Evolutionary conservation across 2,329 filamentous ascomycete genomes (phyloP).

Genomic region (Helotiales sp.): DNA sequence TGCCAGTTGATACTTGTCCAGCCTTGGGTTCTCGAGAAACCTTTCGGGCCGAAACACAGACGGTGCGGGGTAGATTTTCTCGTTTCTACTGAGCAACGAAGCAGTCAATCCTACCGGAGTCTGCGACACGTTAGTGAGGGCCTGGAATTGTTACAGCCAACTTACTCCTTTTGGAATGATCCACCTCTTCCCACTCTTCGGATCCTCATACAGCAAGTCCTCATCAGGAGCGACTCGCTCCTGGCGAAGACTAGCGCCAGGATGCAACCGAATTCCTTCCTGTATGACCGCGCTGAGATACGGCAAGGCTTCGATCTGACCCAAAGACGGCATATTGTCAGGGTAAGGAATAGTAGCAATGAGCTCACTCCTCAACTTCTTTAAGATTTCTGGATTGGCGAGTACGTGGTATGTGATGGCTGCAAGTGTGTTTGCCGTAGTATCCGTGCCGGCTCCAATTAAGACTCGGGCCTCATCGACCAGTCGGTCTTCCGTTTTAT

Average conservation of each 20-base stretch:
- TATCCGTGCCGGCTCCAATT: slow-evolving; percentile 21
- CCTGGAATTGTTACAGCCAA: not conserved
- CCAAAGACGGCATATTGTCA: not conserved
- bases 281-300: slow-evolving; percentile 47
- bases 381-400: slow-evolving; percentile 14
- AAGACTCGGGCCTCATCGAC: slow-evolving; percentile 19
- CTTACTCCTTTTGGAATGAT: not conserved
- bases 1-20: slow-evolving; percentile 1
- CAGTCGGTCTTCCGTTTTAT: slow-evolving; percentile 6
- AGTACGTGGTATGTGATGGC: slow-evolving; percentile 23
- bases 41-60: slow-evolving; percentile 6
- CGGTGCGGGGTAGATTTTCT: not conserved
- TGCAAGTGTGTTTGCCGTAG: slow-evolving; percentile 17
- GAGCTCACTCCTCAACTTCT: slow-evolving; percentile 19
- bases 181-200: not conserved
- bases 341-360: not conserved
- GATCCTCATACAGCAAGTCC: slow-evolving; percentile 32
- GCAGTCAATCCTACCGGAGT: slow-evolving; percentile 7
- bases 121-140: not conserved
- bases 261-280: slow-evolving; percentile 46
- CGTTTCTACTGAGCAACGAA: not conserved
- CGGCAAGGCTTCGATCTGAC: slow-evolving; percentile 44
- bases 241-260: slow-evolving; percentile 33
- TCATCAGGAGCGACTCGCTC: slow-evolving; percentile 32
- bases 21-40: slow-evolving; percentile 5